Percentiles rank a stretch among this genome's conserved stretches.
phyloP scores from a whole-genome alignment of 1,284 basidiomycete genomes.

The Boletus calvinii region DNA sequence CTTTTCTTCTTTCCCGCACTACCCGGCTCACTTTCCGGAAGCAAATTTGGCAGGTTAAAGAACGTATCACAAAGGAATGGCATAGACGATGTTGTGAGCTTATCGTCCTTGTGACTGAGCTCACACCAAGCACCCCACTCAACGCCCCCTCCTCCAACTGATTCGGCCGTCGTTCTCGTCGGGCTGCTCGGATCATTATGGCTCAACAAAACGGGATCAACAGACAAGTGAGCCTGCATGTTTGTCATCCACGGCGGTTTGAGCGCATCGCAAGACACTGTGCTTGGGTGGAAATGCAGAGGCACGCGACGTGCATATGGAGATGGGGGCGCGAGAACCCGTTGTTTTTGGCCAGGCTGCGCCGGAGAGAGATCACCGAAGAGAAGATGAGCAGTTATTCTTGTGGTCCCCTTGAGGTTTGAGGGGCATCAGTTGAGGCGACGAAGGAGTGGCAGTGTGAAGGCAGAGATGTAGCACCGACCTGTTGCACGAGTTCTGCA shows the following conservation, averaged over 20 bases:
- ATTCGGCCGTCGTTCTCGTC: conserved; percentile 36
- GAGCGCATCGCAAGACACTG: conserved; percentile 22
- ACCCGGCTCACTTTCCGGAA: conserved; percentile 37
- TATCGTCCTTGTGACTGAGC: conserved; percentile 43
- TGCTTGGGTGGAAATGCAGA: conserved; percentile 50
- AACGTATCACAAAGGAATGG: conserved; percentile 58
- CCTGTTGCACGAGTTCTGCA: conserved; percentile 57
- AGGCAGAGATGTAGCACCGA: conserved; percentile 25
- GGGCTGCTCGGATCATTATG: conserved; percentile 39
- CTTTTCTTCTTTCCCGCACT: conserved; percentile 14
- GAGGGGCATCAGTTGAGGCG: conserved; percentile 5
- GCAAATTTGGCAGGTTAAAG: conserved; percentile 42
- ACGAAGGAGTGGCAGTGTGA: neutral
- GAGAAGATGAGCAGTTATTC: conserved; percentile 52
- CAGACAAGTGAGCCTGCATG: conserved; percentile 37
- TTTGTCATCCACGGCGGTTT: conserved; percentile 36
- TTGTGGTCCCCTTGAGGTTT: conserved; percentile 41
- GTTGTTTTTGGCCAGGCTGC: conserved; percentile 19
- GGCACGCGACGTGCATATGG: conserved; percentile 57
- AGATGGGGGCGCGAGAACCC: conserved; percentile 47
- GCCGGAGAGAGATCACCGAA: conserved; percentile 49
- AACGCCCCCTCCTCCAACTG: conserved; percentile 47
- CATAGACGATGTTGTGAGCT: conserved; percentile 45
- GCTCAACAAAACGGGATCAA: conserved; percentile 41
- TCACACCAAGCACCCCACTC: conserved; percentile 60